phyloP scores from a whole-genome alignment of 192 early-diverging fungal genomes.

The Diversispora epigaea region DNA sequence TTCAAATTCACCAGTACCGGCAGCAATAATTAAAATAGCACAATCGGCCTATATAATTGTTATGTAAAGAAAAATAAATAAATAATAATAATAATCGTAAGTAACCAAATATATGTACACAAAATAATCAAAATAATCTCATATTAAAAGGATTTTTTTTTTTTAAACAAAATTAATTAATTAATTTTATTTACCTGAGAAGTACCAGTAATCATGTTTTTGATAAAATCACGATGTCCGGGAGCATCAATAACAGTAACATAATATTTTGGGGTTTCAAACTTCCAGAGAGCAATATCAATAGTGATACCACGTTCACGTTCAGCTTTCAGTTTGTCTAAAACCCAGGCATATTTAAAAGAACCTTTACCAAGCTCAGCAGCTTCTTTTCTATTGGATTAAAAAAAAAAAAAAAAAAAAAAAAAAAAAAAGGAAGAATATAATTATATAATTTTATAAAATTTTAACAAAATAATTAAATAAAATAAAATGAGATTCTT shows the following conservation, averaged over 20 bases:
- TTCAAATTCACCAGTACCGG: constrained; percentile 85
- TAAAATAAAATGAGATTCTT: neutral
- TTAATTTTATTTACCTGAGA: constrained; percentile 74
- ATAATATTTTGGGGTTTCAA: constrained; percentile 94
- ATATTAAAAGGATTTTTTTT: neutral
- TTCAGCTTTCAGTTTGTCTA: constrained; percentile 99
- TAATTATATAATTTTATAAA: neutral
- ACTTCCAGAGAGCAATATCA: constrained; percentile 96
- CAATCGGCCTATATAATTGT: constrained; percentile 72
- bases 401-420: neutral
- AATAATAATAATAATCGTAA: neutral
- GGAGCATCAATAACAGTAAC: constrained; percentile 99
- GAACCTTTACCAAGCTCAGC: constrained; percentile 99
- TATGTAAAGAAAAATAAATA: neutral
- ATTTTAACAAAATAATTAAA: neutral
- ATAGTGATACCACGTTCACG: constrained; percentile 99
- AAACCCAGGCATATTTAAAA: constrained; percentile 99
- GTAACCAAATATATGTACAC: neutral
- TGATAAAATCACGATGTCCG: constrained; percentile 99
- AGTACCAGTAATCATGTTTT: constrained; percentile 99
- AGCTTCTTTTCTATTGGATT: constrained; percentile 76
- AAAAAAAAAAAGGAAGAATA: neutral
- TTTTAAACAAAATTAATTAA: no score
- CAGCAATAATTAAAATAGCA: constrained; percentile 94
- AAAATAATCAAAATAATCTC: neutral